Evolutionary conservation across 805 yeast genomes (phyloP), one percentile per base, ranked within the genome.

Genomic region (Yarrowia phangngaensis): DNA sequence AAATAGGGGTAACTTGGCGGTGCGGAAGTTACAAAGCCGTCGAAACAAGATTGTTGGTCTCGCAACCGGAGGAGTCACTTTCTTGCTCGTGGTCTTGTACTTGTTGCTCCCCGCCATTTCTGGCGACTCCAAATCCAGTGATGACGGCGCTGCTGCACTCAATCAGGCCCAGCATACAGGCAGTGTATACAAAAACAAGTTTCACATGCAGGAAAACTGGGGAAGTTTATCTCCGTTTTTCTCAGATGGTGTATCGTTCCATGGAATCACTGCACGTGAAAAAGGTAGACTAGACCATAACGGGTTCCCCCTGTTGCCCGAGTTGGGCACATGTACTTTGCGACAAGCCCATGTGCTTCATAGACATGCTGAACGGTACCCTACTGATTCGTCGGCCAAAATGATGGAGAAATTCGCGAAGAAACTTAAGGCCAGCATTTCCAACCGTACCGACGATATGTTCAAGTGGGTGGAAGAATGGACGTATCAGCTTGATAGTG

Each of bases 351-450:
- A 82, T 55, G 64, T 83, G 16, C 65, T 82, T 45, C 78, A 80
- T 56, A 74, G 95, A 59, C 94, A 86, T 59, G 94, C 90, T 15
- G 92, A 84, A 62, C 69, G 95, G 55, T 83, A 70, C 58, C 87
- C 86, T 3, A 73, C 83, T 3, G 62, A 56, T 3, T 65, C 68
- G n/a, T 66, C 70, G 3, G 65, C 60, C 19, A 56, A 60, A 4
- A 68, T 68, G 51, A 64, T 79, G 56, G 60, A 60, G 31, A 55
- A 56, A 15, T 63, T 73, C 8, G 64, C 66, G 1, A 60, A 60
- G 15, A 65, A 62, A 52, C 56, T 67, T 27, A 38, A 38, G 45
- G 17, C 7, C 13, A 38, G 45, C 8, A 38, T 38, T 17, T 13
- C 8, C 23, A 38, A 38, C 32, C 23, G 19, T 23, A 36, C 53